These are phyloP conservation scores for Bombardia bombarda DNA, from an alignment of 495 filamentous ascomycete species.

Conservation along the genomic window DNA sequence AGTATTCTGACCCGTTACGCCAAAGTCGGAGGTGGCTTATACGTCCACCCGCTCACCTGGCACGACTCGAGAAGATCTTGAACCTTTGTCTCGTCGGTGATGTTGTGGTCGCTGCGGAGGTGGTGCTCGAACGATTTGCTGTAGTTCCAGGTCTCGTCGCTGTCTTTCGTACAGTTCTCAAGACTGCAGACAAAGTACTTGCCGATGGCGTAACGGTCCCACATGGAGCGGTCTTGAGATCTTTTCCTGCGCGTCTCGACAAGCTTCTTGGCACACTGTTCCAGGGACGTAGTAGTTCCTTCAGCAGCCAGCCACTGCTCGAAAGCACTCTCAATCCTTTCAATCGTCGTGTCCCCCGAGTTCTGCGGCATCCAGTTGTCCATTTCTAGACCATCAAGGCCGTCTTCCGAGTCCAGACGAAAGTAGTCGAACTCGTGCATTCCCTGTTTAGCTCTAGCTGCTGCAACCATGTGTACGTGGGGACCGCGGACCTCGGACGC, in stretches of 20 bases:
- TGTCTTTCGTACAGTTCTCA: not conserved
- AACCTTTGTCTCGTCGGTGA: not conserved
- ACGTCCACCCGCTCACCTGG: not conserved
- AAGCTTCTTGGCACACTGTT: not conserved
- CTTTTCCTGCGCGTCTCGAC: not conserved
- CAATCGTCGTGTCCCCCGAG: not conserved
- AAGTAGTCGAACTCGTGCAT: not conserved
- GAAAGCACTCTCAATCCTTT: not conserved
- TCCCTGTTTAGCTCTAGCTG: not conserved
- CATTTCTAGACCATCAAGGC: not conserved
- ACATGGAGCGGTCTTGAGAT: not conserved
- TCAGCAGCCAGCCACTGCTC: not conserved
- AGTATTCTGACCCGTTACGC: not conserved
- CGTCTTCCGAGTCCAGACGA: not conserved
- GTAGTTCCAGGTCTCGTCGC: constrained; percentile 1
- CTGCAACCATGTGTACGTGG: not conserved
- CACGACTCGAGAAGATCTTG: not conserved
- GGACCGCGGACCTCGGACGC: not conserved
- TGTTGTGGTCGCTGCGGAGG: not conserved
- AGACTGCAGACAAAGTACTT: not conserved
- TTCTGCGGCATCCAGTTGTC: not conserved
- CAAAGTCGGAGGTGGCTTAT: not conserved
- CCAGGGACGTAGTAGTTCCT: not conserved
- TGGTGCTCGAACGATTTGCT: not conserved
- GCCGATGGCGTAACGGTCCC: constrained; percentile 2